A percentile compares a stretch with the other conserved stretches of the same genome.
Conservation (phyloP, 495 filamentous ascomycete species). For the Cetradonia linearis region DNA sequence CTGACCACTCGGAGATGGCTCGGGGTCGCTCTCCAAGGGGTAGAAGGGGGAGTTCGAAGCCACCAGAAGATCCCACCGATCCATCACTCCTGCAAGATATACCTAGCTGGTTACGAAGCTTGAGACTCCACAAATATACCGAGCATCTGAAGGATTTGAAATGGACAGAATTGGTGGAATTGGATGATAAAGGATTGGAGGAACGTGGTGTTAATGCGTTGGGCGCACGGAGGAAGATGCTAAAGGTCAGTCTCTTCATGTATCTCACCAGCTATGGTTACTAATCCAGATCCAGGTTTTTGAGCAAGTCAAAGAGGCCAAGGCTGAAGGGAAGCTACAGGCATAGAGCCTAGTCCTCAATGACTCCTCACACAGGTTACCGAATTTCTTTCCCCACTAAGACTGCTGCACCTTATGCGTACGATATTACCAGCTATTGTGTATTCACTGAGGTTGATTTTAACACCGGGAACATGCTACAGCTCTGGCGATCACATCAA, state of each 20-base stretch:
- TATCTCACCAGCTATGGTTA: background rate
- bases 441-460: background rate
- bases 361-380: background rate
- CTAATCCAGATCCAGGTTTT: conserved; percentile 52
- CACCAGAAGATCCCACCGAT: conserved; percentile 95
- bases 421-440: background rate
- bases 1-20: conserved; percentile 81
- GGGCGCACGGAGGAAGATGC: conserved; percentile 92
- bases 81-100: conserved; percentile 86
- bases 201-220: conserved; percentile 90
- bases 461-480: background rate
- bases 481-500: conserved; percentile 1
- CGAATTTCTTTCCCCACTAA: background rate
- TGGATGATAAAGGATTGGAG: conserved; percentile 90
- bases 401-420: background rate
- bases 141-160: conserved; percentile 95
- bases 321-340: conserved; percentile 59
- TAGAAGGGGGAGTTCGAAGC: conserved; percentile 88
- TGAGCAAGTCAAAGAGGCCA: conserved; percentile 83
- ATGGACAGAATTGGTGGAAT: conserved; percentile 85
- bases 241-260: conserved; percentile 58
- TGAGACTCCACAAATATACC: conserved; percentile 96
- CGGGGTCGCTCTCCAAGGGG: conserved; percentile 89
- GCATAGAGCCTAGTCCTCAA: background rate
- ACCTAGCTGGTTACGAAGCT: conserved; percentile 86